Evolutionary conservation across 1,284 basidiomycete species (phyloP).

Genomic region (Meripilus lineatus): DNA sequence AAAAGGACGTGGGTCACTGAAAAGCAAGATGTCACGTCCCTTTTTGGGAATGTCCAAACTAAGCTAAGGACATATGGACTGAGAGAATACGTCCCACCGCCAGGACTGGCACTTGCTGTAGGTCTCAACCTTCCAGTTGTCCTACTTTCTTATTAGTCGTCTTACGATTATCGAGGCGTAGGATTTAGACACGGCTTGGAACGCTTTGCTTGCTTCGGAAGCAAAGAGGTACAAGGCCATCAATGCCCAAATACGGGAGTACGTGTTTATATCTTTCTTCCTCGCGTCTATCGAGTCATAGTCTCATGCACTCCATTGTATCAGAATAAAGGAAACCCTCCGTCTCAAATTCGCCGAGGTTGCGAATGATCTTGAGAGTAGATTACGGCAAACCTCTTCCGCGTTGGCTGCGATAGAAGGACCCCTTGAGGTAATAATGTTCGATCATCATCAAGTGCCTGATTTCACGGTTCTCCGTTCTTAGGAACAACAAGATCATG

Average conservation of each 20-base stretch:
- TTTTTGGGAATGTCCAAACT: conserved; percentile 93
- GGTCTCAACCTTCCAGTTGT: too few relatives aligned
- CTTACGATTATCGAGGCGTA: too few relatives aligned
- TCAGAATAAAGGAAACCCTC: conserved; percentile 89
- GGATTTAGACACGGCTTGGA: conserved; percentile 84
- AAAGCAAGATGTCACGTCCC: conserved; percentile 82
- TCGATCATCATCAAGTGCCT: neutral
- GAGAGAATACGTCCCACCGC: conserved; percentile 77
- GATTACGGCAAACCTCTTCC: conserved; percentile 66
- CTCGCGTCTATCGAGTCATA: neutral
- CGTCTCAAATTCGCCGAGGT: conserved; percentile 80
- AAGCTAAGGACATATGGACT: conserved; percentile 91
- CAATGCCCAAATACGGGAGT: conserved; percentile 91
- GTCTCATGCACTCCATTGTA: neutral
- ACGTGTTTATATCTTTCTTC: conserved; percentile 27
- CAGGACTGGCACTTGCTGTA: conserved; percentile 61
- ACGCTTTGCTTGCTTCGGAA: conserved; percentile 67
- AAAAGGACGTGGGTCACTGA: conserved; percentile 90
- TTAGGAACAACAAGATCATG: conserved; percentile 51
- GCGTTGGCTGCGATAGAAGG: conserved; percentile 78
- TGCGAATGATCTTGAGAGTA: conserved; percentile 81
- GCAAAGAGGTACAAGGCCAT: conserved; percentile 78
- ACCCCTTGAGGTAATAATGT: conserved; percentile 60
- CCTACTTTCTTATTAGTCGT: neutral
- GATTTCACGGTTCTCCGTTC: conserved; percentile 13